Conservation (phyloP, 2,329 filamentous ascomycete species). For the Colletotrichum cuscutae region DNA sequence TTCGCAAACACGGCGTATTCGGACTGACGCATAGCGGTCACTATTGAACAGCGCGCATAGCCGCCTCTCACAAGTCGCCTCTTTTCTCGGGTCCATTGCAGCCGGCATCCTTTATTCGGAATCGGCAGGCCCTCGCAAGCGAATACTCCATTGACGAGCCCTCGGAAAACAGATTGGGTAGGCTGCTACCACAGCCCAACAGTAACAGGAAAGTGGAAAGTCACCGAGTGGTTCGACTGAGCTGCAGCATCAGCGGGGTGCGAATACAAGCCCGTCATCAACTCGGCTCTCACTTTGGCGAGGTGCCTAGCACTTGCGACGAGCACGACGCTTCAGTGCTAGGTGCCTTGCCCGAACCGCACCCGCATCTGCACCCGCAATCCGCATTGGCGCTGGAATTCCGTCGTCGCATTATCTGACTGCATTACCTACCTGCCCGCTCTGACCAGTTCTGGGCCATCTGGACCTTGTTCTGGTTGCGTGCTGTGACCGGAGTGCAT, state of each 20-base stretch:
- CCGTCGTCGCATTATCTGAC: neutral
- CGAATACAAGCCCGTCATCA: neutral
- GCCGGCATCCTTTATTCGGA: slow-evolving; percentile 1
- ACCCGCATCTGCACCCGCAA: neutral
- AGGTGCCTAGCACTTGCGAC: slow-evolving; percentile 24
- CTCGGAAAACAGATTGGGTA: neutral
- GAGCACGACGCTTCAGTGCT: slow-evolving; percentile 14
- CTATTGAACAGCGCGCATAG: neutral
- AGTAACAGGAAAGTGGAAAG: slow-evolving; percentile 4
- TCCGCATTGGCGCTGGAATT: neutral
- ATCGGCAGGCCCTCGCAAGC: neutral
- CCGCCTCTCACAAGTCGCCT: neutral
- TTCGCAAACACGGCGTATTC: slow-evolving; percentile 7
- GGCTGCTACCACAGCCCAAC: neutral
- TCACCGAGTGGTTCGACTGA: slow-evolving; percentile 26
- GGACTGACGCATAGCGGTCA: slow-evolving; percentile 18
- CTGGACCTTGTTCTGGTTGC: neutral
- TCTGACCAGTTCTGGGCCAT: neutral
- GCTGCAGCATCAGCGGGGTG: neutral
- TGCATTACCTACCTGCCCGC: slow-evolving; percentile 1
- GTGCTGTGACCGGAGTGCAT: slow-evolving; percentile 22
- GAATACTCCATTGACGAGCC: slow-evolving; percentile 5
- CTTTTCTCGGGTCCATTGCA: neutral
- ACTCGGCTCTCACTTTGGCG: neutral
- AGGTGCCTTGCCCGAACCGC: slow-evolving; percentile 15